A percentile compares a stretch with the other conserved stretches of the same genome.
phyloP scores from a whole-genome alignment of 2,329 filamentous ascomycete species.

The Venturia effusa region DNA sequence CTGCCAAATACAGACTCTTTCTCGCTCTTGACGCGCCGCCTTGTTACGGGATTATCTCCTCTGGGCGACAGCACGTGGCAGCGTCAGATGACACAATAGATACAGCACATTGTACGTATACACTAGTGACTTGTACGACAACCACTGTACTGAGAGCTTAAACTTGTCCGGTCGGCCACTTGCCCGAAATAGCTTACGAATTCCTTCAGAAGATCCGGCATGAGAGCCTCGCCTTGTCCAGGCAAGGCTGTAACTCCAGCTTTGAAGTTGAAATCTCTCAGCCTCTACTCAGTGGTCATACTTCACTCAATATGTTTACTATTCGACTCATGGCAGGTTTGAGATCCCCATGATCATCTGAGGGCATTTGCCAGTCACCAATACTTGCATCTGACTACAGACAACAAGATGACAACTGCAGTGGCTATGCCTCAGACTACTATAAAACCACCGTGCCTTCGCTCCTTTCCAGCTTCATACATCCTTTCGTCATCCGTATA shows the following conservation, averaged over 20 bases:
- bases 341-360: too few species aligned
- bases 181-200: not conserved
- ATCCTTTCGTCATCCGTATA: too few species aligned
- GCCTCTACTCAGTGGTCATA: too few species aligned
- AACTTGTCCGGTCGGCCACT: not conserved
- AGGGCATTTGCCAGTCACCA: too few species aligned
- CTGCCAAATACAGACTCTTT: not conserved
- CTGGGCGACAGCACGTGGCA: not conserved
- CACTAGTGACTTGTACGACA: not conserved
- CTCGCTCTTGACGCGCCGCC: not conserved
- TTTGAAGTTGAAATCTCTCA: not conserved
- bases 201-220: not conserved
- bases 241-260: not conserved
- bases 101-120: not conserved
- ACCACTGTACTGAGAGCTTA: not conserved
- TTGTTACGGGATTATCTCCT: not conserved
- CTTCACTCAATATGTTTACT: too few species aligned
- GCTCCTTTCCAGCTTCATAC: too few species aligned
- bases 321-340: too few species aligned
- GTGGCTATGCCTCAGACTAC: too few species aligned
- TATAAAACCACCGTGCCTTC: too few species aligned
- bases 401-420: too few species aligned
- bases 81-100: not conserved
- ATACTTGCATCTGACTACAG: too few species aligned
- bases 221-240: not conserved